These are phyloP conservation scores for Talaromyces sp. DNA, from an alignment of 2,329 filamentous ascomycete genomes.

Conservation along the genomic window DNA sequence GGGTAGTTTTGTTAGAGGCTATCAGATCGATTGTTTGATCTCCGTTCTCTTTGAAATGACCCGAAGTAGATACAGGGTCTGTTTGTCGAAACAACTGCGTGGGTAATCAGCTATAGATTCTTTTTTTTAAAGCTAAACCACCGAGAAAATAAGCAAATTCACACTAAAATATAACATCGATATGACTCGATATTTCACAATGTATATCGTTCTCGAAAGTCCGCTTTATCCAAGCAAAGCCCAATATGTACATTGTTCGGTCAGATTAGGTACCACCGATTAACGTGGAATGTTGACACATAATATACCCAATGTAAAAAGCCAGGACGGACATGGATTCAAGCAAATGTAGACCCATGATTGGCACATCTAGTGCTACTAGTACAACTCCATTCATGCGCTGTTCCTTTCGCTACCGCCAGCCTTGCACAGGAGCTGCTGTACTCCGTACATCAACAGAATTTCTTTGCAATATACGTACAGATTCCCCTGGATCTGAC, in stretches of 20 bases:
- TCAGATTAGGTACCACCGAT: conserved; percentile 3
- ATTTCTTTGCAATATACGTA: neutral
- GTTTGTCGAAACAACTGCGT: neutral
- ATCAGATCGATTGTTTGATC: neutral
- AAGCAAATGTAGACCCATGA: neutral
- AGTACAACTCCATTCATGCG: conserved; percentile 2
- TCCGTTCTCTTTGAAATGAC: too few species aligned
- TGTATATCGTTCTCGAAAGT: neutral
- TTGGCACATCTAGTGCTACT: neutral
- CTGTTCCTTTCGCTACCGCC: neutral
- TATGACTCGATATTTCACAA: neutral
- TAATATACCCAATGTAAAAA: neutral
- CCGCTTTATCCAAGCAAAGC: neutral
- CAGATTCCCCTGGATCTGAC: neutral
- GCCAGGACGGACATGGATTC: neutral
- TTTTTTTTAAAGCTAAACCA: too few species aligned
- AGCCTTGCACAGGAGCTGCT: neutral
- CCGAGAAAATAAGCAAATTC: too few species aligned
- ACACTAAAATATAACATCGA: too few species aligned
- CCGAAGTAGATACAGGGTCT: neutral
- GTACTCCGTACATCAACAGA: neutral
- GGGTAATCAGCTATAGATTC: too few species aligned
- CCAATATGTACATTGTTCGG: neutral
- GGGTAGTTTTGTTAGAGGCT: neutral
- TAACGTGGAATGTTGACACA: neutral